Evolutionary conservation across 345 rosid genomes (phyloP), one percentile per base, ranked within the genome.

Genomic region (Populus euphratica): DNA sequence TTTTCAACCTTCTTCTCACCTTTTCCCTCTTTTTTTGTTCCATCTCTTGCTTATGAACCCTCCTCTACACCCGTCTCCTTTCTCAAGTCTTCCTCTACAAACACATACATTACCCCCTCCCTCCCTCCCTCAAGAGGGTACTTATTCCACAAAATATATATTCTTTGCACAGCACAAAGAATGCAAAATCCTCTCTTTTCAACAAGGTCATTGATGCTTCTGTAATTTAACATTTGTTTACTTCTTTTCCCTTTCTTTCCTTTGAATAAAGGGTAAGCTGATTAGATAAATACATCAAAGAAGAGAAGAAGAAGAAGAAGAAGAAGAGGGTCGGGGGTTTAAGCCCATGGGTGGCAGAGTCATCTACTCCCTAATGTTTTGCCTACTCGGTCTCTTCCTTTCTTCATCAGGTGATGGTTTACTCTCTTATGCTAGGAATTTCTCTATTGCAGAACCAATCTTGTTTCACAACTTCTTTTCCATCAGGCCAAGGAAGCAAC

Each of bases 391-490:
- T 64, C 78, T 84, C 59, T 68, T 78, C 54, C 72, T 79, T 65
- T 77, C 72, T 68, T 85, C 87, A 82, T 85, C 87, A 82, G 90
- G 90, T 85, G 68, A 23, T 52, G 43, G 20, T 74, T 61, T 68
- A 35, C 71, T 68, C 25, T 80, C 38, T 69, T 66, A 27, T 33
- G 21, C 21, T 33, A 54, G 38, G 49, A 68, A 44, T 68, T 29
- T n/a, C 13, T 54, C 31, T 65, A 8, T 29, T 54, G 36, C 35
- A 13, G 36, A 8, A 16, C 23, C 20, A 16, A 13, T 56, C 14
- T 47, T 35, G 6, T 21, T 47, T 20, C 31, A 11, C 27, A 11
- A n/a, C 1, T 1, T 21, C 18, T 3, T 70, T 27, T 59, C 38
- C 47, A 36, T 72, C 21, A 67, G 74, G 52, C 41, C 52, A 70